Percentiles rank a stretch among this genome's conserved stretches.
These are phyloP conservation scores for Sordariomycetes sp. DNA, from an alignment of 2,329 filamentous ascomycete species.

Conservation along the genomic window DNA sequence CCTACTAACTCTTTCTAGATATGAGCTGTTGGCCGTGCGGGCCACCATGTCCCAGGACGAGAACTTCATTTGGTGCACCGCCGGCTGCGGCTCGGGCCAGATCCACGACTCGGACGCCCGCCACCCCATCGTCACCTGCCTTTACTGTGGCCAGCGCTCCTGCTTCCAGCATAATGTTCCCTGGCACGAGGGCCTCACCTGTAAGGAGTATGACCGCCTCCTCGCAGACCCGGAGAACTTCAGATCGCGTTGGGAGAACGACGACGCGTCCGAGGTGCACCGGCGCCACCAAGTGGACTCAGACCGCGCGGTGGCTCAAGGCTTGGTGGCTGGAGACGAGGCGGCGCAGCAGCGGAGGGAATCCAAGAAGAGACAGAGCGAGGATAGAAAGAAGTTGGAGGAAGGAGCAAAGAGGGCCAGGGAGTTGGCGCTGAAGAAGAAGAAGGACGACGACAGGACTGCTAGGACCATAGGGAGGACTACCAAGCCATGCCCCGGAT, in stretches of 20 bases:
- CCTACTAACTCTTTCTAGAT: slow-evolving; percentile 14
- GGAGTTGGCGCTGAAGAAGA: slow-evolving; percentile 15
- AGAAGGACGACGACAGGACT: slow-evolving; percentile 23
- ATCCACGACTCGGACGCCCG: slow-evolving; percentile 29
- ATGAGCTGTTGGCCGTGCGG: slow-evolving; percentile 31
- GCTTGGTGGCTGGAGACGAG: slow-evolving; percentile 18
- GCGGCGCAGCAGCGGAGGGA: slow-evolving; percentile 13
- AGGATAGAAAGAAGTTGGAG: slow-evolving; percentile 13
- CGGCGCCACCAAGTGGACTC: slow-evolving; percentile 32
- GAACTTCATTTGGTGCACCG: slow-evolving; percentile 43
- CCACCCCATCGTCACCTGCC: slow-evolving; percentile 30
- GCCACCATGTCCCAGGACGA: slow-evolving; percentile 28
- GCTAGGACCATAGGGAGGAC: slow-evolving; percentile 14
- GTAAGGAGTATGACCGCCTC: slow-evolving; percentile 29
- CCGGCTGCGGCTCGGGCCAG: slow-evolving; percentile 40
- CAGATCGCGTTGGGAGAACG: slow-evolving; percentile 23
- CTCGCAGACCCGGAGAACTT: slow-evolving; percentile 26
- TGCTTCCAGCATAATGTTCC: slow-evolving; percentile 29
- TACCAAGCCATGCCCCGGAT: slow-evolving; percentile 27
- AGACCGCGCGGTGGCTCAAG: slow-evolving; percentile 23
- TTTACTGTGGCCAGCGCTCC: slow-evolving; percentile 24
- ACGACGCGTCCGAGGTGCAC: slow-evolving; percentile 18
- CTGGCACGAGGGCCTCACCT: slow-evolving; percentile 30
- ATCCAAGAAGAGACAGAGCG: slow-evolving; percentile 9
- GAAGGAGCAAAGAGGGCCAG: slow-evolving; percentile 16